phyloP scores from a whole-genome alignment of 83 land plant species.

The Isoetes engelmannii region DNA sequence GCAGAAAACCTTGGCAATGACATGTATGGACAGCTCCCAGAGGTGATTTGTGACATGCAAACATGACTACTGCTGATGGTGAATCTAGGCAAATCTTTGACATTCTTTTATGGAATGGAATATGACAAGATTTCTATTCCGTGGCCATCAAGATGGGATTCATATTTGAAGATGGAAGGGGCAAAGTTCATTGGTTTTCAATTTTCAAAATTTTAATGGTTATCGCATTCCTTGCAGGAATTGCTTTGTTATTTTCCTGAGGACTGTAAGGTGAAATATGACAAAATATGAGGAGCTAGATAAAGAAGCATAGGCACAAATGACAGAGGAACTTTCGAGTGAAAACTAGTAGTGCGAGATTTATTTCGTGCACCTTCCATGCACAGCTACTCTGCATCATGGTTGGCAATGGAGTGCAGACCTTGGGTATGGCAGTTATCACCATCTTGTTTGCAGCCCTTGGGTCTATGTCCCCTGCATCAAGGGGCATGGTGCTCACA shows the following conservation, averaged over 20 bases:
- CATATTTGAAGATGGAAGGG: conserved; percentile 9
- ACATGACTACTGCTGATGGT: too few relatives aligned
- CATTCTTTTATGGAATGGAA: not conserved
- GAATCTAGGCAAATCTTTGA: not conserved
- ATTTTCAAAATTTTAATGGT: not conserved
- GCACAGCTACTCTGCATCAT: conserved; percentile 2
- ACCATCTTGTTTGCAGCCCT: conserved; percentile 10
- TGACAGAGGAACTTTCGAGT: conserved; percentile 5
- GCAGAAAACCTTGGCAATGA: not conserved
- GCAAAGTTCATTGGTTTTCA: conserved; percentile 4
- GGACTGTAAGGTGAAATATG: not conserved
- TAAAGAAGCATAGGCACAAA: conserved; percentile 2
- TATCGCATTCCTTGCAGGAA: conserved; percentile 4
- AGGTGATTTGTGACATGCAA: not conserved
- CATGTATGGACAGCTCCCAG: not conserved
- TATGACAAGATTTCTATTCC: too few relatives aligned
- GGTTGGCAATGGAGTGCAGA: conserved; percentile 7
- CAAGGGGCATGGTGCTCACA: conserved; percentile 6
- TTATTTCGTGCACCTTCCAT: not conserved
- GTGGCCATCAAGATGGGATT: conserved; percentile 8
- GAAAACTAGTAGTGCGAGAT: conserved; percentile 3
- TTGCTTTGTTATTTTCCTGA: conserved; percentile 5
- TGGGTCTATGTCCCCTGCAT: conserved; percentile 8
- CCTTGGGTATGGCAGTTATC: conserved; percentile 4
- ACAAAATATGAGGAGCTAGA: conserved; percentile 11